A percentile compares a stretch with the other conserved stretches of the same genome.
phyloP scores from a whole-genome alignment of 2,329 filamentous ascomycete species.

The Geoglossum cookeanum region DNA sequence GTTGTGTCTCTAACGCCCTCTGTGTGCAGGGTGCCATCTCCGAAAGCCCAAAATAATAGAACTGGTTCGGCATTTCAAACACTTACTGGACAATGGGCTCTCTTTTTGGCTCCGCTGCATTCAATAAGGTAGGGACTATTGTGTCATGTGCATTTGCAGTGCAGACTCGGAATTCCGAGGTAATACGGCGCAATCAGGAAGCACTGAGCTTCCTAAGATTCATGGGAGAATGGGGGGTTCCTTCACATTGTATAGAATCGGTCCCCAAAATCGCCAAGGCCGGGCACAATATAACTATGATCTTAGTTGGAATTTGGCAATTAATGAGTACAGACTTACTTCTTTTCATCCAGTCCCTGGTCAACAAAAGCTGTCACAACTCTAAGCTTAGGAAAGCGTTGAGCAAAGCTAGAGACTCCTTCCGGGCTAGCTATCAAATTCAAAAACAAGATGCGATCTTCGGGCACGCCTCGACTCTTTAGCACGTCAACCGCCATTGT shows the following conservation, averaged over 20 bases:
- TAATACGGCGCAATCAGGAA: background rate
- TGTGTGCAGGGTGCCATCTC: background rate
- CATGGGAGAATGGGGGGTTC: background rate
- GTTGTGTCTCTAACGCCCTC: background rate
- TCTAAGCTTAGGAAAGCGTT: conserved; percentile 71
- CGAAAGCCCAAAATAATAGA: background rate
- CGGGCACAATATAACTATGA: conserved; percentile 78
- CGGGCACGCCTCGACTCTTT: conserved; percentile 74
- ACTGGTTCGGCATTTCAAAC: background rate
- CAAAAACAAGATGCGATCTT: conserved; percentile 87
- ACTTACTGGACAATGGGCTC: background rate
- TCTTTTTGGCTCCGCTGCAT: background rate
- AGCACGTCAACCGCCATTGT: conserved; percentile 94
- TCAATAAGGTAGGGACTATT: background rate
- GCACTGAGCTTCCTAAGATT: background rate
- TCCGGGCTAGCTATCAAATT: conserved; percentile 96
- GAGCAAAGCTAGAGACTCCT: conserved; percentile 73
- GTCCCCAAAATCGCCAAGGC: conserved; percentile 88
- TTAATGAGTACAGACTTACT: conserved; percentile 38
- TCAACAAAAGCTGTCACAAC: conserved; percentile 95
- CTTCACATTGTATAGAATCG: conserved; percentile 76
- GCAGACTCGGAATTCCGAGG: too few species aligned
- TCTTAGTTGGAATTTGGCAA: background rate
- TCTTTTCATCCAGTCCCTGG: conserved; percentile 90
- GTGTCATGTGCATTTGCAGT: background rate